phyloP scores from a whole-genome alignment of 306 rosid species.

The Vigna radiata region DNA sequence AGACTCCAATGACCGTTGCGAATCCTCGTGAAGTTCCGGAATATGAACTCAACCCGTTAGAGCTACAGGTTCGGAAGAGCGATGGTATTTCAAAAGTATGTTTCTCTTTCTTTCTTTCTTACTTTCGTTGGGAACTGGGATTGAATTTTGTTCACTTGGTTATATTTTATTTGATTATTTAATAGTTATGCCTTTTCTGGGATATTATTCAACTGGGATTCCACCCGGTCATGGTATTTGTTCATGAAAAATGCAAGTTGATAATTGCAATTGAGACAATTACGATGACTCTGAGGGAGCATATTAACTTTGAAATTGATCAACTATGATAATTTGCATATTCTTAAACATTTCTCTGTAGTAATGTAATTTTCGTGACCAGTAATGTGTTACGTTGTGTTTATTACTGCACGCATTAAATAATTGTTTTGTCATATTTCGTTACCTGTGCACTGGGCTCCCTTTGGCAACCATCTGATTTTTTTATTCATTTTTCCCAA shows the following conservation, averaged over 20 bases:
- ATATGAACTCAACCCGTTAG: constrained; percentile 97
- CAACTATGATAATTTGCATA: constrained; percentile 32
- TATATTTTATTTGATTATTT: background rate
- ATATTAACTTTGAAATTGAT: constrained; percentile 17
- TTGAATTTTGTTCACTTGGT: background rate
- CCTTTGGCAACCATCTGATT: constrained; percentile 9
- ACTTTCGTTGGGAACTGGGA: background rate
- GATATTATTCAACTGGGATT: background rate
- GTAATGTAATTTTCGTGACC: constrained; percentile 28
- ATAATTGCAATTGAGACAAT: constrained; percentile 33
- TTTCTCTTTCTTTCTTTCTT: constrained; percentile 19
- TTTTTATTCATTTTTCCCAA: background rate
- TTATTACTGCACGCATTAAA: background rate
- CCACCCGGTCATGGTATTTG: background rate
- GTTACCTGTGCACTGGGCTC: constrained; percentile 20
- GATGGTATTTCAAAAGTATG: constrained; percentile 85
- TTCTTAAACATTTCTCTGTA: constrained; percentile 22
- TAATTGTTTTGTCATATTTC: constrained; percentile 31
- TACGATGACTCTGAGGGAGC: background rate
- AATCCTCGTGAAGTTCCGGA: constrained; percentile 99
- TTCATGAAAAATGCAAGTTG: constrained; percentile 18
- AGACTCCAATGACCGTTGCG: constrained; percentile 96
- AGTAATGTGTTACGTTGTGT: constrained; percentile 18
- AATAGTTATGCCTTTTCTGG: constrained; percentile 5
- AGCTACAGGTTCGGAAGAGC: constrained; percentile 94